Evolutionary conservation across 1,284 basidiomycete species (phyloP), one percentile per base, ranked within the genome.

Genomic region (Cryptococcus hybrid): DNA sequence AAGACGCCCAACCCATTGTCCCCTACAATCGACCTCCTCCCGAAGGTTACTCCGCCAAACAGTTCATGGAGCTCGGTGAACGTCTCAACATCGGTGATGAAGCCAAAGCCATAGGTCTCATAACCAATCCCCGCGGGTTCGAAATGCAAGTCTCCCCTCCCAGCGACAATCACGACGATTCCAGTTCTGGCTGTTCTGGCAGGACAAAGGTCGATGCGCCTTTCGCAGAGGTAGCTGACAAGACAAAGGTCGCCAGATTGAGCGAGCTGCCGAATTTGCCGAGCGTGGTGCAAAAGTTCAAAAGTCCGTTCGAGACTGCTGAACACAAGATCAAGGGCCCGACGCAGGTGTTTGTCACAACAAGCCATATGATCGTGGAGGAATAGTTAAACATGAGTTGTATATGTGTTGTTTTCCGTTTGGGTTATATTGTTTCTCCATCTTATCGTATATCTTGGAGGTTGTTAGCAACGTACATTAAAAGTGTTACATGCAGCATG

Each of bases 21-120:
- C 52, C 60, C 40, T 67, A 64, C 56, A 62, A 63, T 24, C 58
- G 54, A 5, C 62, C 62, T 8, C 30, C 13, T 7, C 54, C 55
- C 8, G 45, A 54, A 30, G 52, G 56, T 34, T 56, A 60, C 42
- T 54, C 63, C 7, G 35, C 37, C 45, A 52, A 55, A 50, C 63
- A 60, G 11, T 63, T 59, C 54, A 47, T 39, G 13, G 65, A 67
- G 37, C 51, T 69, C n/a, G 67, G 67, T 35, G 59, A 63, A n/a
- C 55, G 67, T 30, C 57, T 69, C 38, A 69, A 69, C 51, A 55
- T 69, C n/a, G 60, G 60, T 24, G 59, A 52, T 11, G 62, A 65
- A 12, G 56, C 57, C 5, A 56, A 66, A 51, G 57, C 54, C 1
- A 43, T 30, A 15, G 49, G 58, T 13, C 52, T 52, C 5, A 12